phyloP scores from a whole-genome alignment of 306 rosid species.

The Vigna angularis region DNA sequence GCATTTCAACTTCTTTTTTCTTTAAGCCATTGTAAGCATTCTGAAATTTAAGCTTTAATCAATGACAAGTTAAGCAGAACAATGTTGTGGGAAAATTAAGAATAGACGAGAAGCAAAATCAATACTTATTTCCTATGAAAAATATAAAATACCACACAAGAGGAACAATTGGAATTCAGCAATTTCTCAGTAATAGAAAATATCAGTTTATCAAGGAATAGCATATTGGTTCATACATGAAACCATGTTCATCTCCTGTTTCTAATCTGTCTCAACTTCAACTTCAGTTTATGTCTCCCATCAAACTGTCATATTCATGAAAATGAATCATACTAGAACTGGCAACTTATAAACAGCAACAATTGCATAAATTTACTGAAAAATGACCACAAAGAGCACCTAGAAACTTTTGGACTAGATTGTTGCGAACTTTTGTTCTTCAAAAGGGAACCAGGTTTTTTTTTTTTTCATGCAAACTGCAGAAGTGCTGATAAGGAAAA shows the following conservation, averaged over 20 bases:
- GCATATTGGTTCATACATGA: background rate
- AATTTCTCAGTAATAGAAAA: background rate
- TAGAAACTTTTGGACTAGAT: background rate
- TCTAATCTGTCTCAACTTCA: conserved; percentile 1
- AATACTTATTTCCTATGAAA: conserved; percentile 17
- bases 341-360: background rate
- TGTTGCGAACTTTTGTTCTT: background rate
- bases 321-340: background rate
- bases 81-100: background rate
- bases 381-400: conserved; percentile 19
- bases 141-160: background rate
- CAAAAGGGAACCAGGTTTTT: background rate
- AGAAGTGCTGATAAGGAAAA: conserved; percentile 3
- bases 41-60: conserved; percentile 46
- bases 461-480: conserved; percentile 1
- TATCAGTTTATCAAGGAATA: conserved; percentile 5
- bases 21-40: conserved; percentile 46
- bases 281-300: background rate
- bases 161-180: background rate
- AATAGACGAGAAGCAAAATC: conserved; percentile 30
- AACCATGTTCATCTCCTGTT: background rate
- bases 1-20: conserved; percentile 40
- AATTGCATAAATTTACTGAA: background rate
- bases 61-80: conserved; percentile 13
- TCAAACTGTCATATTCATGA: background rate